Evolutionary conservation across 2,329 filamentous ascomycete species (phyloP).

Genomic region (Xylaria multiplex): DNA sequence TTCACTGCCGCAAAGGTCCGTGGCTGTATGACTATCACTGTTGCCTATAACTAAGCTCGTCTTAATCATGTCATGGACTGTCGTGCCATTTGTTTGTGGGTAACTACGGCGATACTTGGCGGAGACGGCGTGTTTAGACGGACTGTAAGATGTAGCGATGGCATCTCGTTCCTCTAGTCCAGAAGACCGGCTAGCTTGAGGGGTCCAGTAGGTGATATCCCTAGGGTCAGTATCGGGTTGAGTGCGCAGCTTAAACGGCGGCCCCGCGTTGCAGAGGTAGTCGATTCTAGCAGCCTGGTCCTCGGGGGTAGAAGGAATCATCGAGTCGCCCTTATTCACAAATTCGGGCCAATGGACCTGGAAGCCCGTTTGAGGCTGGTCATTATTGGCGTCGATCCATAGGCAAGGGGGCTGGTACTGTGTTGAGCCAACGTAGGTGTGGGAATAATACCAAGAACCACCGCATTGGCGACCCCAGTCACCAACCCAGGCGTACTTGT

Average conservation of each 20-base stretch:
- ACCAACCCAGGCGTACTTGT: slow-evolving; percentile 41
- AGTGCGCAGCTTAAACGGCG: slow-evolving; percentile 30
- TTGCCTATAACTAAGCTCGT: slow-evolving; percentile 40
- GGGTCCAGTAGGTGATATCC: slow-evolving; percentile 35
- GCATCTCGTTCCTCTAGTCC: not conserved
- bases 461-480: slow-evolving; percentile 45
- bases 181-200: slow-evolving; percentile 13
- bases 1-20: slow-evolving; percentile 40
- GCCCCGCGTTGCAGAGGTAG: slow-evolving; percentile 38
- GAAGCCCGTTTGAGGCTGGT: slow-evolving; percentile 46
- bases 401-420: slow-evolving; percentile 38
- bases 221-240: slow-evolving; percentile 33
- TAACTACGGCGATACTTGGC: slow-evolving; percentile 30
- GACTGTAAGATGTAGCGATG: slow-evolving; percentile 12
- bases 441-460: slow-evolving; percentile 43
- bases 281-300: slow-evolving; percentile 34
- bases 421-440: slow-evolving; percentile 34
- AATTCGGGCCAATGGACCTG: slow-evolving; percentile 49
- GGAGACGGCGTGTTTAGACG: slow-evolving; percentile 29
- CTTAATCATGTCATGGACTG: slow-evolving; percentile 5
- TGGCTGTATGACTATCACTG: slow-evolving; percentile 35
- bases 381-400: slow-evolving; percentile 43
- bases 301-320: not conserved
- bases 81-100: slow-evolving; percentile 1
- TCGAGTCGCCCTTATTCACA: slow-evolving; percentile 6